Evolutionary conservation across 768 basidiomycete genomes (phyloP).

Genomic region (Termitomyces bulborhizus): DNA sequence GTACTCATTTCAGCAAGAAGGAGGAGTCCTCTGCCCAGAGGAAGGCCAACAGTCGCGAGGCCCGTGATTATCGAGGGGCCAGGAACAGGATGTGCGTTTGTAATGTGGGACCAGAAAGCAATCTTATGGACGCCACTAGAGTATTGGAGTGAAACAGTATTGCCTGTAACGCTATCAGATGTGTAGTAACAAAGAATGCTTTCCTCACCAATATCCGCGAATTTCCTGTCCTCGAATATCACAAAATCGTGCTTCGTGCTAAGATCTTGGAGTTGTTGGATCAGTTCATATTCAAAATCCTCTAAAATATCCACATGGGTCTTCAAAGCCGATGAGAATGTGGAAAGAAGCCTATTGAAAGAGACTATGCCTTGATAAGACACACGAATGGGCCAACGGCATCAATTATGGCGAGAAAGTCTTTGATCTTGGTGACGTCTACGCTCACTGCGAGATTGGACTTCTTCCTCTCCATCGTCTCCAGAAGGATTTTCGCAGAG

Average conservation of each 20-base stretch:
- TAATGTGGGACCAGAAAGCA: slow-evolving; percentile 93
- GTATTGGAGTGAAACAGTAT: slow-evolving; percentile 95
- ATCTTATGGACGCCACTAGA: slow-evolving; percentile 90
- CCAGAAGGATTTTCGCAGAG: slow-evolving; percentile 72
- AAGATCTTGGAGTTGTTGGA: slow-evolving; percentile 63
- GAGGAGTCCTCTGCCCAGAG: slow-evolving; percentile 80
- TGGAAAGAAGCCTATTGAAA: slow-evolving; percentile 13
- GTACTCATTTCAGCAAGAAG: slow-evolving; percentile 97
- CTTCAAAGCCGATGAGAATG: slow-evolving; percentile 39
- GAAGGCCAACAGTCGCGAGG: slow-evolving; percentile 78
- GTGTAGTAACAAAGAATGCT: background rate
- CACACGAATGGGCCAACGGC: slow-evolving; percentile 86
- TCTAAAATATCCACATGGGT: slow-evolving; percentile 96
- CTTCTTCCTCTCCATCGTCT: slow-evolving; percentile 80
- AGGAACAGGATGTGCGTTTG: slow-evolving; percentile 93
- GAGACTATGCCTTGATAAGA: slow-evolving; percentile 77
- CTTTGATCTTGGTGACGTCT: slow-evolving; percentile 76
- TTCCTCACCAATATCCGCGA: slow-evolving; percentile 89
- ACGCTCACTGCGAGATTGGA: slow-evolving; percentile 95
- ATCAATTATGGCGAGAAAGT: slow-evolving; percentile 83
- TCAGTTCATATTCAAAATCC: slow-evolving; percentile 75
- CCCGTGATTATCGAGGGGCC: slow-evolving; percentile 95
- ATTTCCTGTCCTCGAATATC: slow-evolving; percentile 98
- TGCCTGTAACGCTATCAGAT: slow-evolving; percentile 52
- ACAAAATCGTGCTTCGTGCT: slow-evolving; percentile 84